Evolutionary conservation across 768 basidiomycete genomes (phyloP).

Genomic region (Tylopilus sp.): DNA sequence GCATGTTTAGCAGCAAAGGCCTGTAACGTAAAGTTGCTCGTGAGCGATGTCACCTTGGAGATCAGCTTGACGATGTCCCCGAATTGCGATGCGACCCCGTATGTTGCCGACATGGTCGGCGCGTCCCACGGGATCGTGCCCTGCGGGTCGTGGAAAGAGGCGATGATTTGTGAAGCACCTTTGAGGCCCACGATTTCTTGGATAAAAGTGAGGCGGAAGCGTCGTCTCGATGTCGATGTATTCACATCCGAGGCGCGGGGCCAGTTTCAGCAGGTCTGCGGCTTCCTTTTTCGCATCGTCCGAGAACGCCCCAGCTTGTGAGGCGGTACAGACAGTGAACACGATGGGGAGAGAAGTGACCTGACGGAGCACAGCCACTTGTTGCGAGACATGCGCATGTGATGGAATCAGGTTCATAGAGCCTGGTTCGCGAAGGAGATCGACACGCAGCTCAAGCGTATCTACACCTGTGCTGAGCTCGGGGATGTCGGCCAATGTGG

Average conservation of each 20-base stretch:
- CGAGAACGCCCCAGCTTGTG: slow-evolving; percentile 92
- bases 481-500: slow-evolving; percentile 64
- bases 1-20: slow-evolving; percentile 59
- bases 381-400: slow-evolving; percentile 68
- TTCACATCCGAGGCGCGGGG: slow-evolving; percentile 80
- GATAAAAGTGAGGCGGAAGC: slow-evolving; percentile 61
- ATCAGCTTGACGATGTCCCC: slow-evolving; percentile 95
- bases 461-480: slow-evolving; percentile 81
- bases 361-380: slow-evolving; percentile 75
- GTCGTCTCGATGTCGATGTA: slow-evolving; percentile 91
- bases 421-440: slow-evolving; percentile 64
- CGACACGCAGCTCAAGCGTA: slow-evolving; percentile 91
- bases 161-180: slow-evolving; percentile 75
- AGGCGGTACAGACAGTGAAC: slow-evolving; percentile 83
- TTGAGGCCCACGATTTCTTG: slow-evolving; percentile 58
- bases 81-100: slow-evolving; percentile 55
- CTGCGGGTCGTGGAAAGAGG: slow-evolving; percentile 94
- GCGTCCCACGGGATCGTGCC: slow-evolving; percentile 82
- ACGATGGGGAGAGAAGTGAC: slow-evolving; percentile 81
- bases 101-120: slow-evolving; percentile 61
- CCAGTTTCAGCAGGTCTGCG: slow-evolving; percentile 73
- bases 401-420: slow-evolving; percentile 60
- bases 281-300: slow-evolving; percentile 70
- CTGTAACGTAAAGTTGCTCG: slow-evolving; percentile 79
- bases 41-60: slow-evolving; percentile 69